Evolutionary conservation across 768 basidiomycete species (phyloP), one percentile per base, ranked within the genome.

Genomic region (Coprinopsis marcescibilis): DNA sequence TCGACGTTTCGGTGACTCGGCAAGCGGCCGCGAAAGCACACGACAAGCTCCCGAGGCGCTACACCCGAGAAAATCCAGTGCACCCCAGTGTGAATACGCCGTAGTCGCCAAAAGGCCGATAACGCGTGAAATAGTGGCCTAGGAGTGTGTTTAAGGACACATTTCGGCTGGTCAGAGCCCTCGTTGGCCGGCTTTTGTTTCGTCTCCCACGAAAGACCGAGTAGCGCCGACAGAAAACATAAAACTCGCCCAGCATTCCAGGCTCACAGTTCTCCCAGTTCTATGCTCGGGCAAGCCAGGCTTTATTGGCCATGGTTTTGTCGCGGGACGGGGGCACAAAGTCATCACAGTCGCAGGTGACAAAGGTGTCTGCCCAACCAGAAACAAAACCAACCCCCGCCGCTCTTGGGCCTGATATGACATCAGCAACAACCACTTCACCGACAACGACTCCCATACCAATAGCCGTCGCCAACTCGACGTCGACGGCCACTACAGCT

Each of bases 211-310:
- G 35, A 36, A 36, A 36, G 19, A 36, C 6, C 35, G n/a, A 8
- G 8, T 8, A 32, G 29, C 19, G 19, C 12, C 35, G 8, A 17
- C 35, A 17, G 19, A 11, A 40, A 40, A 40, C 12, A 29, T 17
- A 38, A 25, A 40, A 15, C 15, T 39, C 20, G 46, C 46, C 46
- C 46, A 47, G 23, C 46, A 47, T 47, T 30, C 46, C 36, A 20
- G 24, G 25, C 26, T 25, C n/a, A 40, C 24, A 35, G 7, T 25
- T 46, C 23, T 36, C 37, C 20, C 35, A 37, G 11, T 19, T 40
- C 13, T 47, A 39, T 20, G 24, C n/a, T 37, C 36, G 46, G 3
- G 46, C 46, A 19, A 47, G 21, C 46, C 46, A 40, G 27, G 46
- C 46, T n/a, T 8, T 47, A 15, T 25, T 38, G 36, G 46, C 29